Percentiles rank a stretch among this genome's conserved stretches.
These are phyloP conservation scores for Scutellaria minor DNA, from an alignment of 257 asterid genomes.

Conservation along the genomic window DNA sequence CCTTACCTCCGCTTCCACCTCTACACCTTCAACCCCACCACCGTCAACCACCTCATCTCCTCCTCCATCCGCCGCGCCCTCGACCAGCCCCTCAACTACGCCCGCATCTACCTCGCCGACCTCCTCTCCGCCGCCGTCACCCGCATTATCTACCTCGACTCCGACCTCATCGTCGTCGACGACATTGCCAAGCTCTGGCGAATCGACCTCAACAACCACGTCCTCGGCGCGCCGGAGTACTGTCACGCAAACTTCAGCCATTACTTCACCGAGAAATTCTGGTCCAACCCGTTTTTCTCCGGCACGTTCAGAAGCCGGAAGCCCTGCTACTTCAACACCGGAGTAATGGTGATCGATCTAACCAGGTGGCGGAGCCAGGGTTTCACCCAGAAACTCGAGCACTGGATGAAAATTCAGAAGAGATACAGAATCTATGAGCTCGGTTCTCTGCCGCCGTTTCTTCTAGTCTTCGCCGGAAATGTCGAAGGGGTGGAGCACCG, in stretches of 20 bases:
- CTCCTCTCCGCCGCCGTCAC: constrained; percentile 60
- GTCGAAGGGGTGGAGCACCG: constrained; percentile 72
- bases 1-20: constrained; percentile 78
- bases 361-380: constrained; percentile 58
- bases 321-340: constrained; percentile 89
- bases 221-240: constrained; percentile 82
- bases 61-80: constrained; percentile 87
- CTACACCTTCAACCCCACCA: constrained; percentile 68
- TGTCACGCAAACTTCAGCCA: constrained; percentile 81
- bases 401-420: constrained; percentile 82
- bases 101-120: constrained; percentile 85
- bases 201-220: constrained; percentile 54
- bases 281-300: constrained; percentile 58
- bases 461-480: constrained; percentile 69
- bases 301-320: constrained; percentile 44
- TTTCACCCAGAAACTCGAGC: constrained; percentile 60
- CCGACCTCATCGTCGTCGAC: constrained; percentile 84
- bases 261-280: constrained; percentile 74
- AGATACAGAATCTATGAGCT: constrained; percentile 66
- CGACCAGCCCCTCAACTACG: constrained; percentile 89
- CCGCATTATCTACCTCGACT: constrained; percentile 82
- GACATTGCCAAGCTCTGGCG: constrained; percentile 71
- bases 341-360: constrained; percentile 84
- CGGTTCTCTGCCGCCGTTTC: constrained; percentile 78
- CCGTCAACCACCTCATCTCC: constrained; percentile 76